Evolutionary conservation across 306 rosid genomes (phyloP), one percentile per base, ranked within the genome.

Genomic region (Ormosia semicastrata): DNA sequence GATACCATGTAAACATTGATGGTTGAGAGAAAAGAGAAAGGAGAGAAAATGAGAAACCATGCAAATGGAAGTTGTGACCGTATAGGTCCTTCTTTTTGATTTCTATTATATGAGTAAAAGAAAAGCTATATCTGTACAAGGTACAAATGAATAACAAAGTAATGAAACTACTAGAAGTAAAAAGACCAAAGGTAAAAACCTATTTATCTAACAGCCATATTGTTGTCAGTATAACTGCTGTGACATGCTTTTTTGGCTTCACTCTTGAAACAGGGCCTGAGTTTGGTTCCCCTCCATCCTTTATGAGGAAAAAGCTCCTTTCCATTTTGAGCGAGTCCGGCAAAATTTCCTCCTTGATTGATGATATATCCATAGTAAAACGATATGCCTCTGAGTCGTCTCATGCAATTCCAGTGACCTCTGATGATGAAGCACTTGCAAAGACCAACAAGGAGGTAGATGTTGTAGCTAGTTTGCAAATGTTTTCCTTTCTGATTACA

Each of bases 371-470:
- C 24, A 80, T 92, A 8, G 98, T 96, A 43, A 93, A 90, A 86
- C 90, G 97, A 66, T 92, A 89, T 89, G 83, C 92, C 65, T 87
- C 94, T 32, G 98, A 89, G 64, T 86, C 92, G 66, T 91, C 99
- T 70, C 85, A 92, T 83, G 89, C 92, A 62, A 81, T 96, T 85
- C 94, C 98, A 1, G 94, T 96, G 73, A 71, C 87, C 58, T 96
- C 97, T 40, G 99, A 96, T 80, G 97, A 92, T 37, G 98, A 90
- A 78, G 99, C 98, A 82, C 92, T 90, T 46, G 79, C 89, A 73
- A 92, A 88, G 84, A 88, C 94, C 75, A 83, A 57, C 80, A 93
- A 84, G 87, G 97, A 93, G 99, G 99, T 92, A 83, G 56, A 66
- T 82, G 56, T 66, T 41, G 32, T 76, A 14, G 77, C 49, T 44